Evolutionary conservation across 2,329 filamentous ascomycete species (phyloP).

Genomic region (Phoma sp.): DNA sequence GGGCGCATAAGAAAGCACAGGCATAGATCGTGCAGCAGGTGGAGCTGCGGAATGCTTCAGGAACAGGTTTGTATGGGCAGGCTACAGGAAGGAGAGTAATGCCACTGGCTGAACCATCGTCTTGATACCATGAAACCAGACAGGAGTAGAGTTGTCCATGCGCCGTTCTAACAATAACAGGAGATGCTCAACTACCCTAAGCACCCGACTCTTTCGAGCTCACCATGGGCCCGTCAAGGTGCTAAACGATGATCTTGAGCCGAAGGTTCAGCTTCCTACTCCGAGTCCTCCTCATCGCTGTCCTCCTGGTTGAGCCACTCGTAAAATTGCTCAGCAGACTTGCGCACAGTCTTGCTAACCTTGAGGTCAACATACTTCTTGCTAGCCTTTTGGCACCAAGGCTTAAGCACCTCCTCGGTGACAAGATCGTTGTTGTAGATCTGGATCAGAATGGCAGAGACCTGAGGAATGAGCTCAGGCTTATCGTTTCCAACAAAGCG

Average conservation of each 20-base stretch:
- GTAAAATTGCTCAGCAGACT: constrained; percentile 91
- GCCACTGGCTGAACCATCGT: not conserved
- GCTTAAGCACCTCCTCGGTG: constrained; percentile 84
- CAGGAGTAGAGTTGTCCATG: constrained; percentile 32
- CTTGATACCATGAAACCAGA: not conserved
- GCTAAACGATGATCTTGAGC: not conserved
- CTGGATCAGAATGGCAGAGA: constrained; percentile 86
- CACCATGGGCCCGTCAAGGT: not conserved
- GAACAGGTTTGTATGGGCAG: constrained; percentile 24
- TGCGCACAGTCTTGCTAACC: constrained; percentile 93
- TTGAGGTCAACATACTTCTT: constrained; percentile 96
- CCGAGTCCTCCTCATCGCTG: constrained; percentile 57
- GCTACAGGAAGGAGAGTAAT: constrained; percentile 23
- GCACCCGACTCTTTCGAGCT: not conserved
- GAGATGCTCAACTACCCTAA: not conserved
- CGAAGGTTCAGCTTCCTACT: constrained; percentile 21
- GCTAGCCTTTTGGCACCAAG: constrained; percentile 94
- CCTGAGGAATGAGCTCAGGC: constrained; percentile 76
- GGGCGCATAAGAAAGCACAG: constrained; percentile 14
- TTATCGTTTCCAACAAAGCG: constrained; percentile 86
- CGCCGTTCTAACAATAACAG: constrained; percentile 23
- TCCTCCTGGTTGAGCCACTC: constrained; percentile 86
- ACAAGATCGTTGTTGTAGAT: constrained; percentile 92
- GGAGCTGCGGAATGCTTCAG: constrained; percentile 5
- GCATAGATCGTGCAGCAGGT: constrained; percentile 4